phyloP scores from a whole-genome alignment of 257 asterid genomes.

The Fraxinus cuspidata region DNA sequence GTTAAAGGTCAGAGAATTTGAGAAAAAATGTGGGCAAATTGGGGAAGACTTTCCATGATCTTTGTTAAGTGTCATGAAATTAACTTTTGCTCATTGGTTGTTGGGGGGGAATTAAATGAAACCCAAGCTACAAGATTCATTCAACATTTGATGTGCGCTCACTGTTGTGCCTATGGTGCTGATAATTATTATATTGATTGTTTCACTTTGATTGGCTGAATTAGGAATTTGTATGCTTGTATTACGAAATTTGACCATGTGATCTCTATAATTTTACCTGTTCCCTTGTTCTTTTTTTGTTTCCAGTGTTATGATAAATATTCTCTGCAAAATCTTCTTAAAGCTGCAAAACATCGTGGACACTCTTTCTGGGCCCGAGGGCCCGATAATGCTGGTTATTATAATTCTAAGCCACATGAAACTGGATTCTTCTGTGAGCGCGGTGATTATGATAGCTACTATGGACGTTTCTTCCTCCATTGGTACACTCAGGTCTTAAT shows the following conservation, averaged over 20 bases:
- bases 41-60: neutral
- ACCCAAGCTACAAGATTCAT: slow-evolving; percentile 7
- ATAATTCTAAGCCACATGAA: slow-evolving; percentile 68
- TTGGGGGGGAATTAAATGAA: too few species aligned
- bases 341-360: slow-evolving; percentile 67
- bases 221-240: slow-evolving; percentile 6
- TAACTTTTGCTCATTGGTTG: neutral
- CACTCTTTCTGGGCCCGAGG: slow-evolving; percentile 66
- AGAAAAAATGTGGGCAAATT: neutral
- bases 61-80: neutral
- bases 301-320: slow-evolving; percentile 70
- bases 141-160: neutral
- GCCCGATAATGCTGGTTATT: slow-evolving; percentile 75
- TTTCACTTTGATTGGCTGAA: neutral
- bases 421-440: slow-evolving; percentile 69
- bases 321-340: slow-evolving; percentile 53
- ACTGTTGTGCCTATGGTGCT: neutral
- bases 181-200: neutral
- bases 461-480: slow-evolving; percentile 68
- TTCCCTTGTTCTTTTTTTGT: slow-evolving; percentile 4
- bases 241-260: neutral
- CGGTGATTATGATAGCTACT: slow-evolving; percentile 72
- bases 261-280: slow-evolving; percentile 5
- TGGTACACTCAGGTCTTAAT: slow-evolving; percentile 61
- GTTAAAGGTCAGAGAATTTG: neutral